Evolutionary conservation across 805 yeast genomes (phyloP), one percentile per base, ranked within the genome.

Genomic region (Metschnikowia kofuensis): DNA sequence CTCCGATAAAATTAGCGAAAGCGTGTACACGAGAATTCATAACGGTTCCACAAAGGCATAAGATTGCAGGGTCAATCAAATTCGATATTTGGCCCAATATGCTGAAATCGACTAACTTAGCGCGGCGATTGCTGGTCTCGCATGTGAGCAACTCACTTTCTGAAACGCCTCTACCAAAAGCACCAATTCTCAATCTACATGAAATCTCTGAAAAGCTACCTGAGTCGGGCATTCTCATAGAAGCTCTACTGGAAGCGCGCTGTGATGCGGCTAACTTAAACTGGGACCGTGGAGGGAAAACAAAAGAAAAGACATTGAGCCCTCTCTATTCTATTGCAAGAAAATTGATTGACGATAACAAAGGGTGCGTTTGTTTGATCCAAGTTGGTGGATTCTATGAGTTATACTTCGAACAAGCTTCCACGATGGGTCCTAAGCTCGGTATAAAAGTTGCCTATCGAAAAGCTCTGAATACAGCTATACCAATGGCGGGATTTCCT

Each of bases 401-500:
- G 67, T 69, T 92, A 4, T 94, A 94, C 62, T 89, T 87, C 60
- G 91, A 91, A 45, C 96, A 90, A 52, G 98, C 98, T 1, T 80
- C 82, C 9, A 75, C 74, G 39, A 83, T 77, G 61, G 96, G 89
- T 0, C 84, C 87, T 1, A 65, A 79, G 45, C 66, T 94, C 46
- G 90, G 90, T 29, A 65, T 92, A 29, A 83, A 87, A 41, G 75
- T 90, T 2, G 86, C 96, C 0, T 71, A 70, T 35, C 77, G 79
- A 57, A 70, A 70, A 46, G 75, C 80, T 36, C 68, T 70, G 48
- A 72, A 72, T 29, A 58, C 58, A 48, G 43, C 50, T 3, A 76
- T 86, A 0, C 81, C 96, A 0, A 89, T 94, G 87, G 89, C 97
- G 0, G 99, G 99, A 0, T 94, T 94, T 58, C 99, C 99, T 0